Evolutionary conservation across 306 rosid genomes (phyloP).

Genomic region (Ammopiptanthus mongolicus): DNA sequence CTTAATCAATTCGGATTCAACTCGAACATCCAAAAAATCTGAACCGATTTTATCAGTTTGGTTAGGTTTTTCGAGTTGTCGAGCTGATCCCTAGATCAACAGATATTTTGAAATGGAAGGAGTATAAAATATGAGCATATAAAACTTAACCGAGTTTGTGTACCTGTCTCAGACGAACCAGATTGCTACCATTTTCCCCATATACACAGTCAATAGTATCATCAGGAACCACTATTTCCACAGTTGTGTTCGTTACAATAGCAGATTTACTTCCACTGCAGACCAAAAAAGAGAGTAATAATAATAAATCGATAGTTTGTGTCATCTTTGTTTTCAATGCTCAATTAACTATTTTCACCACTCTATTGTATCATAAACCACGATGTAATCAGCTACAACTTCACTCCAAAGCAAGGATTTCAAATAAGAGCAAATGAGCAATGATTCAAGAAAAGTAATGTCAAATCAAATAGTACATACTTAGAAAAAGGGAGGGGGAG

Average conservation of each 20-base stretch:
- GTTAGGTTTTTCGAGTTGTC: too few species aligned
- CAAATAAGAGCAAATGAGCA: too few species aligned
- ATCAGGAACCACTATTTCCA: slow-evolving; percentile 90
- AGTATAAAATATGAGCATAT: not conserved
- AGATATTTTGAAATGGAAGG: not conserved
- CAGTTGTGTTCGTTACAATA: slow-evolving; percentile 83
- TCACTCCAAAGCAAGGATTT: too few species aligned
- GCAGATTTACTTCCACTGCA: slow-evolving; percentile 89
- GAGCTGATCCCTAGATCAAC: not conserved
- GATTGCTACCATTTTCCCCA: slow-evolving; percentile 87
- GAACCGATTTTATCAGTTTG: too few species aligned
- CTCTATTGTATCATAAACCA: not conserved
- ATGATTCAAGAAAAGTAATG: too few species aligned
- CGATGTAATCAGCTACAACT: too few species aligned
- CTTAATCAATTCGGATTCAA: too few species aligned
- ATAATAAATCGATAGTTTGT: not conserved
- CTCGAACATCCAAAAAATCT: too few species aligned
- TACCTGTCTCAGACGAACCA: slow-evolving; percentile 92
- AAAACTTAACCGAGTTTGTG: not conserved
- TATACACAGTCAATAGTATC: slow-evolving; percentile 74
- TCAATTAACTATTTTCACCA: slow-evolving; percentile 2
- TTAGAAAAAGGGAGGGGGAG: too few species aligned
- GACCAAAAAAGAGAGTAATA: slow-evolving; percentile 3
- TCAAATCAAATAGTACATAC: too few species aligned
- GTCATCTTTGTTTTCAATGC: not conserved